Conservation (phyloP, 345 rosid genomes). For the Bruguiera parviflora region DNA sequence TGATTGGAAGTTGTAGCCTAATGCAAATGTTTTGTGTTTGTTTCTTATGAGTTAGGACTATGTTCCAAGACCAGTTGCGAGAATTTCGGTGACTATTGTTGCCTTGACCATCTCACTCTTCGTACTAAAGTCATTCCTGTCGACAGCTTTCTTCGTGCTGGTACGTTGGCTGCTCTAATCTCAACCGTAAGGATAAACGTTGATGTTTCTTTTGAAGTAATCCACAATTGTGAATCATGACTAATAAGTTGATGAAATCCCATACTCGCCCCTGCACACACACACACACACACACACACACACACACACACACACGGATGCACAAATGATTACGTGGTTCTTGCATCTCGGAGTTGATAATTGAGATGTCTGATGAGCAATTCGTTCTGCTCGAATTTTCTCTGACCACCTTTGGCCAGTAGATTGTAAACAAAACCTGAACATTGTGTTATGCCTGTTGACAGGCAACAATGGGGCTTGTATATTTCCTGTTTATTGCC, state of each 20-base stretch:
- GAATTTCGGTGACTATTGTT: conserved; percentile 27
- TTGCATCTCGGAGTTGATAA: background rate
- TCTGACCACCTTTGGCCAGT: background rate
- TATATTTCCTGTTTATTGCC: conserved; percentile 74
- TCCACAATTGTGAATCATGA: too few species aligned
- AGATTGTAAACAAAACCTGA: background rate
- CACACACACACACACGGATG: background rate
- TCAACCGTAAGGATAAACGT: background rate
- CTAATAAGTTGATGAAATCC: background rate
- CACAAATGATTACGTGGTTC: background rate
- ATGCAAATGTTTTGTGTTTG: background rate
- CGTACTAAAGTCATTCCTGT: conserved; percentile 35
- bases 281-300: background rate
- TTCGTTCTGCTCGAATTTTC: background rate
- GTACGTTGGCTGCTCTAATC: conserved; percentile 35
- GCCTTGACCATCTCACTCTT: conserved; percentile 47
- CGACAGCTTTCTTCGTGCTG: conserved; percentile 76
- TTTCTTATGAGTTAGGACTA: conserved; percentile 11
- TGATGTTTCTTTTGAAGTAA: background rate
- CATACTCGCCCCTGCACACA: background rate
- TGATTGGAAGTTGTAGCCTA: background rate
- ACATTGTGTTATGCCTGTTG: conserved; percentile 13
- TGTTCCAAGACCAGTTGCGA: conserved; percentile 29
- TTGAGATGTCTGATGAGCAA: background rate
- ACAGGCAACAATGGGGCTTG: conserved; percentile 94